Evolutionary conservation across 2,329 filamentous ascomycete species (phyloP).

Genomic region (Penicillium sp.): DNA sequence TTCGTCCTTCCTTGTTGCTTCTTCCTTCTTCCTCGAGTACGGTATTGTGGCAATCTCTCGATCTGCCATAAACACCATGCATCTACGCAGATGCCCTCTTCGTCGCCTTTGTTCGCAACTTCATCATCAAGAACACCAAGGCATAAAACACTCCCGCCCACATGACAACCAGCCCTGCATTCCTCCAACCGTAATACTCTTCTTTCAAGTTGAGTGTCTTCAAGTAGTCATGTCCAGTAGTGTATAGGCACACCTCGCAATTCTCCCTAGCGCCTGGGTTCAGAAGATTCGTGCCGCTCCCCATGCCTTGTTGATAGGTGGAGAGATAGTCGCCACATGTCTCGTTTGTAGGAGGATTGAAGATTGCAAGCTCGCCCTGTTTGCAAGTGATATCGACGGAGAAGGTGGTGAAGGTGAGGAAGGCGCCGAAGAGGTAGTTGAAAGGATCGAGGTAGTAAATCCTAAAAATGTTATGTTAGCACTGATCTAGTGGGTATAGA

Average conservation of each 20-base stretch:
- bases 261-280: conserved; percentile 53
- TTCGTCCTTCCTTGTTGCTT: too few relatives aligned
- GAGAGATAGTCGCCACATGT: conserved; percentile 14
- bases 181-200: conserved; percentile 19
- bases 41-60: conserved; percentile 12
- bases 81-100: conserved; percentile 16
- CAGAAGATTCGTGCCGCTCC: conserved; percentile 22
- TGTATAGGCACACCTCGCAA: conserved; percentile 27
- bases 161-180: conserved; percentile 19
- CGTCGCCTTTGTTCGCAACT: conserved; percentile 20
- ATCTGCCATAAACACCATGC: conserved; percentile 12
- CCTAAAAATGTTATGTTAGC: conserved; percentile 1
- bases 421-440: conserved; percentile 8
- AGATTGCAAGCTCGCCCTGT: conserved; percentile 7
- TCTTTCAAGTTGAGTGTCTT: conserved; percentile 18
- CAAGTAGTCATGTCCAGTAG: conserved; percentile 18
- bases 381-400: conserved; percentile 7
- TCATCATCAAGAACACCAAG: conserved; percentile 21
- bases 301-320: conserved; percentile 12
- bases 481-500: conserved; percentile 1
- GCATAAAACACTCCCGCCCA: conserved; percentile 12
- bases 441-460: conserved; percentile 8
- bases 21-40: conserved; percentile 6
- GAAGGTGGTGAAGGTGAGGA: conserved; percentile 11
- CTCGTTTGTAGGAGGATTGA: conserved; percentile 9